These are phyloP conservation scores for Ustilago trichophora DNA, from an alignment of 1,284 basidiomycete species.

Conservation along the genomic window DNA sequence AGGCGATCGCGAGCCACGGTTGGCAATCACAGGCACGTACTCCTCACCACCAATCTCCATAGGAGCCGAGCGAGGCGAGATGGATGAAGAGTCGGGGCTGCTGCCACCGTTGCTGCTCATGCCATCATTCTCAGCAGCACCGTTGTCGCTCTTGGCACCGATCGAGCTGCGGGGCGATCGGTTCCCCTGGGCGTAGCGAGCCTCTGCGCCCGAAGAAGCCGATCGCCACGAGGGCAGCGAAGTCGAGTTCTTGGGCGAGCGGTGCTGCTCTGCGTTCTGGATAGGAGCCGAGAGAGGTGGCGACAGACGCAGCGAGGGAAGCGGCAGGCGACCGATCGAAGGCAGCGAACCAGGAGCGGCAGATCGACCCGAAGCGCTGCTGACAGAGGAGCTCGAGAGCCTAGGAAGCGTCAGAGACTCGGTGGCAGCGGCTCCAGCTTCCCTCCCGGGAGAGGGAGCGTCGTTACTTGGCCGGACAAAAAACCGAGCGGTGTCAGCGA, in stretches of 20 bases:
- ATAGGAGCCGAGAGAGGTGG: slow-evolving; percentile 18
- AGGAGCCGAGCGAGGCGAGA: slow-evolving; percentile 34
- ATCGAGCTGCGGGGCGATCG: slow-evolving; percentile 33
- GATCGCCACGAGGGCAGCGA: slow-evolving; percentile 15
- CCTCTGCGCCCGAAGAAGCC: background rate
- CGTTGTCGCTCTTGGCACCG: slow-evolving; percentile 31
- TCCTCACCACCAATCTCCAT: slow-evolving; percentile 25
- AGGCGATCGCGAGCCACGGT: slow-evolving; percentile 16
- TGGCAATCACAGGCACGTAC: slow-evolving; percentile 25
- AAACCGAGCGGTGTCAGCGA: slow-evolving; percentile 35
- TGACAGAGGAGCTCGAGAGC: slow-evolving; percentile 22
- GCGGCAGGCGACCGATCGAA: slow-evolving; percentile 27
- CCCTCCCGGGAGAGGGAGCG: slow-evolving; percentile 29
- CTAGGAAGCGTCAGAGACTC: slow-evolving; percentile 38
- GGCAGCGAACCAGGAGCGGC: slow-evolving; percentile 19
- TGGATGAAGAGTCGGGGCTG: slow-evolving; percentile 30
- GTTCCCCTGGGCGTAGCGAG: slow-evolving; percentile 11
- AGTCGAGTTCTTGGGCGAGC: slow-evolving; percentile 11
- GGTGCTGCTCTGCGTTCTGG: slow-evolving; percentile 6
- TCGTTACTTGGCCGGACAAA: slow-evolving; percentile 43
- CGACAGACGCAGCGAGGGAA: slow-evolving; percentile 42
- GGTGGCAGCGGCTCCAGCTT: background rate
- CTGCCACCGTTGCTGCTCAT: slow-evolving; percentile 29
- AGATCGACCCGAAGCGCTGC: slow-evolving; percentile 9
- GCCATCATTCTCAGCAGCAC: slow-evolving; percentile 18